Conservation (phyloP, 2,329 filamentous ascomycete genomes). For the Biscogniauxia mediterranea region DNA sequence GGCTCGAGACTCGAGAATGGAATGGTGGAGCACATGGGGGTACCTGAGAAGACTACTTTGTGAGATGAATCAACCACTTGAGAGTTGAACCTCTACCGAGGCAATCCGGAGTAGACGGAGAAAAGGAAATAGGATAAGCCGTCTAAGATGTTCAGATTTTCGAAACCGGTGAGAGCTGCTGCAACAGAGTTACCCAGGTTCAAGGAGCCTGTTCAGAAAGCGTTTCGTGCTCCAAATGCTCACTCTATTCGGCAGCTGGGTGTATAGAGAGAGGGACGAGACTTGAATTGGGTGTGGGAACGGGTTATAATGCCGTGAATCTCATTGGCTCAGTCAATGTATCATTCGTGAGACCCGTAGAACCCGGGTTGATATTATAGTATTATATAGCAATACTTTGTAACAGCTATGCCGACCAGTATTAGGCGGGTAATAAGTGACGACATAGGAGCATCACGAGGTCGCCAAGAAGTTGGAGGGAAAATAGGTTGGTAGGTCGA, state of each 20-base stretch:
- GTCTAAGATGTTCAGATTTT: slow-evolving; percentile 6
- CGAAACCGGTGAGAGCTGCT: slow-evolving; percentile 11
- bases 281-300: slow-evolving; percentile 4
- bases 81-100: slow-evolving; percentile 16
- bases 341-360: slow-evolving; percentile 9
- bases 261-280: slow-evolving; percentile 13
- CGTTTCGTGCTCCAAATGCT: slow-evolving; percentile 10
- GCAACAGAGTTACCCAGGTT: slow-evolving; percentile 9
- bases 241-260: slow-evolving; percentile 19
- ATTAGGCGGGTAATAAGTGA: slow-evolving; percentile 14
- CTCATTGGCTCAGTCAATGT: slow-evolving; percentile 13
- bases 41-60: slow-evolving; percentile 4
- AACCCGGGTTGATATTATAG: slow-evolving; percentile 20
- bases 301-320: slow-evolving; percentile 10
- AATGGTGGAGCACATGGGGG: slow-evolving; percentile 9
- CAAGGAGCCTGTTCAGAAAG: slow-evolving; percentile 10
- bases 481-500: not conserved
- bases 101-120: slow-evolving; percentile 9
- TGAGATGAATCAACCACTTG: slow-evolving; percentile 15
- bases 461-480: not conserved
- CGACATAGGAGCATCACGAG: slow-evolving; percentile 10
- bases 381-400: slow-evolving; percentile 16
- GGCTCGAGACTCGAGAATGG: slow-evolving; percentile 3
- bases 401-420: slow-evolving; percentile 13
- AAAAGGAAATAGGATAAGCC: slow-evolving; percentile 15